Evolutionary conservation across 2,329 filamentous ascomycete genomes (phyloP).

Genomic region (Plenodomus tracheiphilus): DNA sequence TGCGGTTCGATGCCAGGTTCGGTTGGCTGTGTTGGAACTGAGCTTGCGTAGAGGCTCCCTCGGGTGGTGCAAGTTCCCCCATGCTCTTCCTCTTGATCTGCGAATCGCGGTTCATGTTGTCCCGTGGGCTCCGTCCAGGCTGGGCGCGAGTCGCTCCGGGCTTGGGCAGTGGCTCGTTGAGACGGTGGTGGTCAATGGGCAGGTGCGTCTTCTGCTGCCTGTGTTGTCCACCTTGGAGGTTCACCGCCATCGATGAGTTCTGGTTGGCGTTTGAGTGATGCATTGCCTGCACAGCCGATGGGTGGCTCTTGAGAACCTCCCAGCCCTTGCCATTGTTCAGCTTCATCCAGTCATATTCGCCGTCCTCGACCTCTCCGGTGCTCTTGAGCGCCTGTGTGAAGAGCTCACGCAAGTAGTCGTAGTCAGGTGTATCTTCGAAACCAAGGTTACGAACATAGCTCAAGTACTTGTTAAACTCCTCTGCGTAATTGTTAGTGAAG

Average conservation of each 20-base stretch:
- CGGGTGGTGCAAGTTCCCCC: slow-evolving; percentile 78
- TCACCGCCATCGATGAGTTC: slow-evolving; percentile 78
- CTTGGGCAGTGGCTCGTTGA: slow-evolving; percentile 57
- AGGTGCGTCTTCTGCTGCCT: slow-evolving; percentile 59
- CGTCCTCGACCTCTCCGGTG: slow-evolving; percentile 91
- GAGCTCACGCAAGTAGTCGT: slow-evolving; percentile 94
- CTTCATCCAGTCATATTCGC: slow-evolving; percentile 99
- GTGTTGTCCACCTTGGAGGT: slow-evolving; percentile 75
- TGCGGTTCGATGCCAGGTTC: slow-evolving; percentile 71
- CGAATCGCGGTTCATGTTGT: slow-evolving; percentile 27
- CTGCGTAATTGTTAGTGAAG: slow-evolving; percentile 49
- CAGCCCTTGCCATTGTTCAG: slow-evolving; percentile 90
- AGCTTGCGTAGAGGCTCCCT: slow-evolving; percentile 82
- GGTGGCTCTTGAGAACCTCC: slow-evolving; percentile 75
- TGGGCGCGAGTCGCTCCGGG: slow-evolving; percentile 64
- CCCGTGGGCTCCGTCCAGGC: slow-evolving; percentile 43
- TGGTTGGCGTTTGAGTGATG: slow-evolving; percentile 78
- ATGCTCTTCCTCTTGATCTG: slow-evolving; percentile 69
- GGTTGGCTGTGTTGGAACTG: slow-evolving; percentile 96
- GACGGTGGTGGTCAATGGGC: slow-evolving; percentile 47
- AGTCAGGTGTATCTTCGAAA: slow-evolving; percentile 97
- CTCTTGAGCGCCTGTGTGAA: slow-evolving; percentile 97
- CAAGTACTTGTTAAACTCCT: slow-evolving; percentile 97
- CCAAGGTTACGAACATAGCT: slow-evolving; percentile 97
- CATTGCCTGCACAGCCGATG: slow-evolving; percentile 69